phyloP scores from a whole-genome alignment of 2,329 filamentous ascomycete genomes.

The Pezicula rhizophila region DNA sequence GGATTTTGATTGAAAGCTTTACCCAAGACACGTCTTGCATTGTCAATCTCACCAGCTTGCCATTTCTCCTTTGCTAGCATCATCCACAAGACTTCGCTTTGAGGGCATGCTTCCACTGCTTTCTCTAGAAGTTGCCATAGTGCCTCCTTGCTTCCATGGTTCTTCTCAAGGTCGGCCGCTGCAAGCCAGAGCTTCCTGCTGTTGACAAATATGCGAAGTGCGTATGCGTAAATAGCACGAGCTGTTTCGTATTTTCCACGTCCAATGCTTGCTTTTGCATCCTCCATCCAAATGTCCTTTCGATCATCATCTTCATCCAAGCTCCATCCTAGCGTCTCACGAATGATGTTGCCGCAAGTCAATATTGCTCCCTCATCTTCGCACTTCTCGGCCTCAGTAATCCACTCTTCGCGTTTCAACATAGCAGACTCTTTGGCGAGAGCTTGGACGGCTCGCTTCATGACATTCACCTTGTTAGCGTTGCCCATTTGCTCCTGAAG shows the following conservation, averaged over 20 bases:
- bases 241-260: slow-evolving; percentile 85
- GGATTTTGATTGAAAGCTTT: slow-evolving; percentile 92
- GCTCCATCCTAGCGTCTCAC: slow-evolving; percentile 86
- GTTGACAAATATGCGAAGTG: slow-evolving; percentile 81
- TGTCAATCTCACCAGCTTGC: slow-evolving; percentile 81
- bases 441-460: slow-evolving; percentile 87
- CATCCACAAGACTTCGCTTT: slow-evolving; percentile 90
- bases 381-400: slow-evolving; percentile 87
- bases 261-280: slow-evolving; percentile 75
- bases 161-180: slow-evolving; percentile 84
- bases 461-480: slow-evolving; percentile 76
- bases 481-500: slow-evolving; percentile 84
- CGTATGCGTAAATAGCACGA: slow-evolving; percentile 87
- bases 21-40: slow-evolving; percentile 77
- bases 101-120: slow-evolving; percentile 87
- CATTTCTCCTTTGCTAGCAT: slow-evolving; percentile 93
- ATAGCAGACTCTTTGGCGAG: slow-evolving; percentile 89
- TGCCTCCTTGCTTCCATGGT: slow-evolving; percentile 77
- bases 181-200: slow-evolving; percentile 86
- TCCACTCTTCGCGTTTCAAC: slow-evolving; percentile 97
- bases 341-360: slow-evolving; percentile 84
- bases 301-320: slow-evolving; percentile 95
- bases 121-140: slow-evolving; percentile 85
- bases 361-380: slow-evolving; percentile 84
- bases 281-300: slow-evolving; percentile 93